phyloP scores from a whole-genome alignment of 129 eudicot species.

The Oenanthe sinensis region DNA sequence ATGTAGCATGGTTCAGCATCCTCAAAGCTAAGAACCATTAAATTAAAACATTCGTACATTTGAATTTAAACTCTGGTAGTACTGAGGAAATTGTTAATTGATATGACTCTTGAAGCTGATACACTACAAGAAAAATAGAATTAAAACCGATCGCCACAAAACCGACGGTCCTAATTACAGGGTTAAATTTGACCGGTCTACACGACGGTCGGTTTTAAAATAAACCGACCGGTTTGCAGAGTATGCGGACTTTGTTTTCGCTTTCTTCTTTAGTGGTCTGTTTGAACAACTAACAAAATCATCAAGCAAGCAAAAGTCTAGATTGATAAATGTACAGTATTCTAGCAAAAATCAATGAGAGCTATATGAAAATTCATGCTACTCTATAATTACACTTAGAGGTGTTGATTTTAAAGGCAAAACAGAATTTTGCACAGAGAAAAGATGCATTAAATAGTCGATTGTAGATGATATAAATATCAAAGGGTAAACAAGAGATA shows the following conservation, averaged over 20 bases:
- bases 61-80: no score
- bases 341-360: not conserved
- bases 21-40: no score
- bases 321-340: not conserved
- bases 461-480: not conserved
- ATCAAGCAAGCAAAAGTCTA: not conserved
- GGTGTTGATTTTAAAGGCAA: not conserved
- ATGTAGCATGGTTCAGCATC: no score
- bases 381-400: not conserved
- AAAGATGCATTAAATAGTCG: not conserved
- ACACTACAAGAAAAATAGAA: no score
- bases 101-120: no score
- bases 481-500: not conserved
- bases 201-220: no score
- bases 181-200: no score
- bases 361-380: not conserved
- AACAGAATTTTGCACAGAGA: not conserved
- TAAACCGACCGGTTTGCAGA: conserved; percentile 4
- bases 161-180: no score
- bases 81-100: no score
- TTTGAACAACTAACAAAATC: not conserved
- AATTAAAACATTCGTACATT: no score
- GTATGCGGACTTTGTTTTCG: conserved; percentile 28
- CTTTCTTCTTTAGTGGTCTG: conserved; percentile 29
- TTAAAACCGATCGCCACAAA: no score